Conservation (phyloP, 306 rosid species). For the Pterocarpus santalinus region DNA sequence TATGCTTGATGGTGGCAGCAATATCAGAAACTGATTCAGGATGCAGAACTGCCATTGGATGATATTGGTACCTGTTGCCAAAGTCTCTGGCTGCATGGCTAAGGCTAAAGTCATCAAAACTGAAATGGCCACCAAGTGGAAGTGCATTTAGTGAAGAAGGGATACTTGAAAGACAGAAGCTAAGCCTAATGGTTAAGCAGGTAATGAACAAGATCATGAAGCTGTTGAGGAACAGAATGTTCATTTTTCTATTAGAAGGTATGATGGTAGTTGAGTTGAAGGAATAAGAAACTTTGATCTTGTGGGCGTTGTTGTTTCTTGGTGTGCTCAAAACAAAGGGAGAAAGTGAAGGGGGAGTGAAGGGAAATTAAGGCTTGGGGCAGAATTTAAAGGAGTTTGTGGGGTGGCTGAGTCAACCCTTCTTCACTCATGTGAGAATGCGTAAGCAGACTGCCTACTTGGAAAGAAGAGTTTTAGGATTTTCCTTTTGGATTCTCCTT, state of each 20-base stretch:
- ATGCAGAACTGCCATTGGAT: constrained; percentile 77
- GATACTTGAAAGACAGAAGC: constrained; percentile 60
- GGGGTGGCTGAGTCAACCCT: constrained; percentile 84
- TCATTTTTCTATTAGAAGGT: constrained; percentile 46
- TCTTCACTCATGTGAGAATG: constrained; percentile 60
- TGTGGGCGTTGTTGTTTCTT: constrained; percentile 41
- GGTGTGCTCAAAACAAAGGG: constrained; percentile 43
- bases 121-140: constrained; percentile 72
- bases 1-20: constrained; percentile 67
- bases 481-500: constrained; percentile 46
- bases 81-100: constrained; percentile 80
- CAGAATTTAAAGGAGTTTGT: constrained; percentile 72
- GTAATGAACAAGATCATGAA: constrained; percentile 65
- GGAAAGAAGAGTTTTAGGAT: constrained; percentile 66
- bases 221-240: constrained; percentile 58
- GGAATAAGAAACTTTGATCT: constrained; percentile 6
- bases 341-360: constrained; percentile 55
- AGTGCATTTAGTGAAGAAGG: constrained; percentile 67
- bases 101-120: constrained; percentile 67
- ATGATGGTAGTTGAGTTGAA: constrained; percentile 41
- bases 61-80: constrained; percentile 76
- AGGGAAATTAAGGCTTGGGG: constrained; percentile 57
- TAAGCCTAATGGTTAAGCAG: constrained; percentile 57
- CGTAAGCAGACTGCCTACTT: constrained; percentile 88
- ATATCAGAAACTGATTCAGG: constrained; percentile 87